Evolutionary conservation across 768 basidiomycete genomes (phyloP).

Genomic region (Boletus reticulatus): DNA sequence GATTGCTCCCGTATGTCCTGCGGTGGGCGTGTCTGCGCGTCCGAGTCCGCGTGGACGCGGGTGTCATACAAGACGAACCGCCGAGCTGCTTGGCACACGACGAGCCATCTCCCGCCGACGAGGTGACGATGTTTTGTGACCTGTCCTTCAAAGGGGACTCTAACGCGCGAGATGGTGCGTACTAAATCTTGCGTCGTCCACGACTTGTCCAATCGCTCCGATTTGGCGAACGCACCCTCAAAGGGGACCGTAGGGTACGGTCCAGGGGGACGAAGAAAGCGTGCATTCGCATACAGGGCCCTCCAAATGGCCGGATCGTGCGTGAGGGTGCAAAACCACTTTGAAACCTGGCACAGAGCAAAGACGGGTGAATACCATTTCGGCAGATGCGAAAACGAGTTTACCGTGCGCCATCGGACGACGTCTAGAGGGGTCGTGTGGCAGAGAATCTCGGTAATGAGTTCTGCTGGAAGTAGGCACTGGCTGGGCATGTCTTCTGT

Average conservation of each 20-base stretch:
- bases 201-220: neutral
- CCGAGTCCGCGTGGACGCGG: neutral
- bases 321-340: neutral
- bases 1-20: neutral
- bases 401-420: neutral
- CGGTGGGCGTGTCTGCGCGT: neutral
- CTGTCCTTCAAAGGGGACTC: neutral
- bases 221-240: neutral
- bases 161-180: neutral
- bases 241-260: neutral
- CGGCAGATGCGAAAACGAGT: neutral
- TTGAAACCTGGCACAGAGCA: neutral
- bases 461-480: neutral
- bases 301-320: neutral
- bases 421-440: neutral
- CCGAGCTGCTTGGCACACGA: neutral
- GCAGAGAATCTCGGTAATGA: neutral
- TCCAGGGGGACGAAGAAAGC: neutral
- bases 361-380: too few species aligned
- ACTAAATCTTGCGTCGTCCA: neutral
- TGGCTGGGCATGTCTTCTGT: neutral
- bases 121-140: neutral
- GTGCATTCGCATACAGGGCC: neutral
- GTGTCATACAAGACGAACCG: conserved; percentile 3
- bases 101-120: conserved; percentile 1